phyloP scores from a whole-genome alignment of 371 early-diverging fungal genomes.

The Amoeboradix gromovi region DNA sequence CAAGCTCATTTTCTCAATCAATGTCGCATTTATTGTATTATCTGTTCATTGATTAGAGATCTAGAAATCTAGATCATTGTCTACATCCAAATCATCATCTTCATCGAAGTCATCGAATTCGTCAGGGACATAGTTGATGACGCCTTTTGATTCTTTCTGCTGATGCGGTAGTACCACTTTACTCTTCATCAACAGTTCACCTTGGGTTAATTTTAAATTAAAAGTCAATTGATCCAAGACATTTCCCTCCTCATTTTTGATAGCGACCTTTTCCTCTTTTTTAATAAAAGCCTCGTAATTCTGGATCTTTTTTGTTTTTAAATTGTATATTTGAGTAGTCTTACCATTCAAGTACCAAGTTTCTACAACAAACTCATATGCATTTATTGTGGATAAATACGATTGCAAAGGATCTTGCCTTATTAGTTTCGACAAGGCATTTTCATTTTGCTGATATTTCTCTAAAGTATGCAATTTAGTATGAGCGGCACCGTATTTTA shows the following conservation, averaged over 20 bases:
- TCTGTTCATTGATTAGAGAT: no score
- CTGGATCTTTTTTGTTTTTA: neutral
- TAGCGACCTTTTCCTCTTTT: neutral
- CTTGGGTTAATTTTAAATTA: neutral
- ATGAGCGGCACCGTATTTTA: neutral
- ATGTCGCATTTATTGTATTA: no score
- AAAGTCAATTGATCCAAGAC: neutral
- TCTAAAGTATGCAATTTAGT: neutral
- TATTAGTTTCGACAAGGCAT: neutral
- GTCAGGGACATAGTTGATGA: neutral
- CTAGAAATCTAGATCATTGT: neutral
- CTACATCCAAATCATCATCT: neutral
- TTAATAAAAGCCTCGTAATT: neutral
- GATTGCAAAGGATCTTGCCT: neutral
- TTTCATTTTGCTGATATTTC: neutral
- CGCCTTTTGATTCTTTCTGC: neutral
- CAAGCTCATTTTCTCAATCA: no score
- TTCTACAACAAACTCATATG: neutral
- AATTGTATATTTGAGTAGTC: neutral
- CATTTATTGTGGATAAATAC: neutral
- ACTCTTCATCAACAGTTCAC: neutral
- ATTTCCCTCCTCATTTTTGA: neutral
- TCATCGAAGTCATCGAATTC: neutral
- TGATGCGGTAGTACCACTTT: neutral
- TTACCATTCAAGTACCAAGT: neutral